Conservation (phyloP, 1,284 basidiomycete species). For the Cryptococcus hybrid region DNA sequence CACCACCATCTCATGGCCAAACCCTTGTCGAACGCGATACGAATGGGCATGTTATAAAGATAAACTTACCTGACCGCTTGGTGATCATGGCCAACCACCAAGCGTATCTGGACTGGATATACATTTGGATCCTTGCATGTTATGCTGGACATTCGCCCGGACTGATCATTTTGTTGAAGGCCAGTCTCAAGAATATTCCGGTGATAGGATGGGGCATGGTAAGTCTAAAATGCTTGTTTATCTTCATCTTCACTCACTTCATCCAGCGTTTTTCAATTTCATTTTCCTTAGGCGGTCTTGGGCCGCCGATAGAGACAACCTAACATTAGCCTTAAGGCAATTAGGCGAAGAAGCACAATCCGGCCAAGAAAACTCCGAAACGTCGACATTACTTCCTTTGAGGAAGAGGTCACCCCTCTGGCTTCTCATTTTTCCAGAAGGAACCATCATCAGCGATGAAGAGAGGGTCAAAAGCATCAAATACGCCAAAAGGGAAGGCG, state of each 20-base stretch:
- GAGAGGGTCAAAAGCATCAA: slow-evolving; percentile 79
- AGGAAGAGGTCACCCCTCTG: slow-evolving; percentile 69
- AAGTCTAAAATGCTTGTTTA: slow-evolving; percentile 6
- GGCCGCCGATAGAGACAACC: slow-evolving; percentile 70
- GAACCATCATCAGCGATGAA: slow-evolving; percentile 78
- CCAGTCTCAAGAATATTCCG: slow-evolving; percentile 81
- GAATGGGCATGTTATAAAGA: slow-evolving; percentile 58
- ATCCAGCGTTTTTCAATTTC: slow-evolving; percentile 77
- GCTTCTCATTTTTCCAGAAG: slow-evolving; percentile 88
- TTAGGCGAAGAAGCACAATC: slow-evolving; percentile 57
- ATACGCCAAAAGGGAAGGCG: slow-evolving; percentile 53
- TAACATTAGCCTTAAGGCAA: slow-evolving; percentile 48
- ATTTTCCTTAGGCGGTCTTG: slow-evolving; percentile 84
- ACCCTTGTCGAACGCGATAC: slow-evolving; percentile 55
- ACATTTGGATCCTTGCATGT: slow-evolving; percentile 82
- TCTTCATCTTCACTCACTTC: background rate
- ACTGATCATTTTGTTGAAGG: slow-evolving; percentile 86
- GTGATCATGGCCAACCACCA: slow-evolving; percentile 79
- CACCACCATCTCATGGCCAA: slow-evolving; percentile 26
- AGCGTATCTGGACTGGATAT: slow-evolving; percentile 85
- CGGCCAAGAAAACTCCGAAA: slow-evolving; percentile 51
- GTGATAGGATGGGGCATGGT: slow-evolving; percentile 77
- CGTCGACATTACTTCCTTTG: slow-evolving; percentile 1
- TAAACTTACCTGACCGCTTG: slow-evolving; percentile 72
- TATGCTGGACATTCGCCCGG: slow-evolving; percentile 64